Evolutionary conservation across 768 basidiomycete species (phyloP).

Genomic region (Chalciporus chontae): DNA sequence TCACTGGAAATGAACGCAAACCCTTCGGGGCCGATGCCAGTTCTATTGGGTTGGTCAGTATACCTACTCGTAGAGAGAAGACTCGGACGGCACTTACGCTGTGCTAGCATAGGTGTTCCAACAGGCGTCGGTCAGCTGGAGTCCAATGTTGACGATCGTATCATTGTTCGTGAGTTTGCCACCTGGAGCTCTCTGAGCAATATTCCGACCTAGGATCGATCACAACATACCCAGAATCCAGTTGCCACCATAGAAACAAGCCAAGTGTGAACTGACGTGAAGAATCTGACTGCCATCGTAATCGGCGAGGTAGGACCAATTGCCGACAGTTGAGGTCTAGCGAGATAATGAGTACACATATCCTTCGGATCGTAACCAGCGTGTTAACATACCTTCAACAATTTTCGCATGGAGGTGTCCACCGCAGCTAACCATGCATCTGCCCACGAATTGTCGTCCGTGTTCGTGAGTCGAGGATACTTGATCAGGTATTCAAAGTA

Average conservation of each 20-base stretch:
- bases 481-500: conserved; percentile 81
- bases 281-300: conserved; percentile 47
- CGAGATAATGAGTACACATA: no score
- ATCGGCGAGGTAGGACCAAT: conserved; percentile 64
- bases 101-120: conserved; percentile 80
- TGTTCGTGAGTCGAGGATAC: conserved; percentile 62
- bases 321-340: conserved; percentile 62
- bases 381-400: conserved; percentile 55
- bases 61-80: neutral
- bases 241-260: conserved; percentile 73
- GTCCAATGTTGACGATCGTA: conserved; percentile 60
- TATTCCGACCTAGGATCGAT: neutral
- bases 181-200: conserved; percentile 32
- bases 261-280: conserved; percentile 69
- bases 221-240: conserved; percentile 58
- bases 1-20: conserved; percentile 64
- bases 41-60: conserved; percentile 36
- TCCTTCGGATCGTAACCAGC: no score
- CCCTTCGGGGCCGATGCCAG: conserved; percentile 72
- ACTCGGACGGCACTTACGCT: conserved; percentile 37
- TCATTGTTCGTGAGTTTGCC: conserved; percentile 68
- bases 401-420: conserved; percentile 63
- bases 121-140: conserved; percentile 66
- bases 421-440: conserved; percentile 70
- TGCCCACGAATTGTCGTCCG: conserved; percentile 56